phyloP scores from a whole-genome alignment of 805 yeast species.

The Candida ipomoeae region DNA sequence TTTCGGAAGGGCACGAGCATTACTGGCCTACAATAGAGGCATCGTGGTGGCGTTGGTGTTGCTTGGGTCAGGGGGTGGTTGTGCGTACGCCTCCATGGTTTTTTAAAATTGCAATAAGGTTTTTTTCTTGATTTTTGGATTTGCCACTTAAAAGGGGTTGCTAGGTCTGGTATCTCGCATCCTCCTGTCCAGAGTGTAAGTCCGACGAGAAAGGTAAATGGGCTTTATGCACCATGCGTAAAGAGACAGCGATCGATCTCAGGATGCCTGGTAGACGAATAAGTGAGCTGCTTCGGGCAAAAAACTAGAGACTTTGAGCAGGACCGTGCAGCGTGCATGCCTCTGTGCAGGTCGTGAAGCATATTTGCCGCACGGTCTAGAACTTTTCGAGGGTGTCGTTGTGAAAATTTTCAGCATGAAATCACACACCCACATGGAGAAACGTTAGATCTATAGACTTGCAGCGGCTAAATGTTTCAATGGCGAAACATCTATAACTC shows the following conservation, averaged over 20 bases:
- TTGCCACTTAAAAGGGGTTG: no score
- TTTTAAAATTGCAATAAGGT: neutral
- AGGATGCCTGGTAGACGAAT: neutral
- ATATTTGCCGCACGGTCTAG: conserved; percentile 2
- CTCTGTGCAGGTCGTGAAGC: neutral
- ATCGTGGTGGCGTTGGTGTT: neutral
- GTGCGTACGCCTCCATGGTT: neutral
- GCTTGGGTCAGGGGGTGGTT: no score
- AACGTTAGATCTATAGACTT: neutral
- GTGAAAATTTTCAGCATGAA: neutral
- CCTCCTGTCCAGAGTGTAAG: neutral
- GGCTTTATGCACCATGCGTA: neutral
- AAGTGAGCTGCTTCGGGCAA: conserved; percentile 1
- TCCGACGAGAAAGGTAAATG: neutral
- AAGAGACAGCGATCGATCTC: conserved; percentile 1
- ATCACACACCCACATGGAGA: neutral
- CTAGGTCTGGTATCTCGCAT: neutral
- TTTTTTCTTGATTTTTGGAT: neutral
- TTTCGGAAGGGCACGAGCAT: neutral
- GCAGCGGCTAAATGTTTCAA: neutral
- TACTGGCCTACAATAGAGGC: no score
- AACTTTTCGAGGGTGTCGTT: neutral
- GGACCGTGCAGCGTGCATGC: neutral
- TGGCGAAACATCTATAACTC: neutral
- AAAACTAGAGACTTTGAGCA: neutral